Evolutionary conservation across 179 eudicot species (phyloP), one percentile per base, ranked within the genome.

Genomic region (Camellia oleifera): DNA sequence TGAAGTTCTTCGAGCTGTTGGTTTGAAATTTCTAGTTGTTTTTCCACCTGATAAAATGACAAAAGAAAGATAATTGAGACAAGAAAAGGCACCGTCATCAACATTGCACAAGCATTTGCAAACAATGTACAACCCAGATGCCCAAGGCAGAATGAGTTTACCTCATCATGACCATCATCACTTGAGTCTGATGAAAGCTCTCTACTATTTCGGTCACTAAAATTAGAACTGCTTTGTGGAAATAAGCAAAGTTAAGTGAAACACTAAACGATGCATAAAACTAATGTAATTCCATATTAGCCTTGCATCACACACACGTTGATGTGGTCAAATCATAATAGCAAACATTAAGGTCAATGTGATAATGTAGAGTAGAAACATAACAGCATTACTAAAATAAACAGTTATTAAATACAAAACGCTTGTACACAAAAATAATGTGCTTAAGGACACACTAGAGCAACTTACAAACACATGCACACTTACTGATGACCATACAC

Each of bases 1-100:
- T 80, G 88, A 74, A 95, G 92, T 74, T 88, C 94, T 81, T 88
- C 93, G 65, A 93, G 87, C 82, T 82, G 88, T 78, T 83, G 88
- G 65, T 69, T 82, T 56, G 91, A 83, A 62, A 84, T 40, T n/a
- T 83, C 86, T 72, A 93, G 81, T 65, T 88, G 82, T 76, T 87
- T 87, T 83, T 87, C 87, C 69, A 82, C 88, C 92, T 95, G 85
- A 83, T 76, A 81, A 54, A 72, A 40, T 42, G 52, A 13, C 40
- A 48, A 69, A 74, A 77, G 46, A 72, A 52, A 73, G 48, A 54
- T 79, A 66, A 66, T 20, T 65, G 52, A 44, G 64, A 61, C 46
- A 68, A 64, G 4, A 69, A 69, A 13, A 18, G 57, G 58, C 63
- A 15, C 2, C 18, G 44, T 15, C 20, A 72, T 57, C 56, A 32